phyloP scores from a whole-genome alignment of 2,329 filamentous ascomycete genomes.

The Tolypocladium tropicale region DNA sequence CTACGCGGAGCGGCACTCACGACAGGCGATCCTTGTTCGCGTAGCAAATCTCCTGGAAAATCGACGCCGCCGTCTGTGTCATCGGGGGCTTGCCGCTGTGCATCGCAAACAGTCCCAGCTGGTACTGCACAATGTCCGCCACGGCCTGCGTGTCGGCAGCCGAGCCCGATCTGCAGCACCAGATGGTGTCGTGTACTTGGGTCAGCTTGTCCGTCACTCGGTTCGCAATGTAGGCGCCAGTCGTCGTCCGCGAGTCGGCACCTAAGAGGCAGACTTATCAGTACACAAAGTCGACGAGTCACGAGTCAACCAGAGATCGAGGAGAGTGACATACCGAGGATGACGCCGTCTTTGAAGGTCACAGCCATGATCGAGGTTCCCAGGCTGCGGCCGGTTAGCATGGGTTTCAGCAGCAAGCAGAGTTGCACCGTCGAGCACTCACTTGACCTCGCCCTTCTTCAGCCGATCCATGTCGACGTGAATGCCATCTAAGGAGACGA shows the following conservation, averaged over 20 bases:
- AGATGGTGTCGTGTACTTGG: slow-evolving; percentile 96
- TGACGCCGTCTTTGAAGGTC: slow-evolving; percentile 97
- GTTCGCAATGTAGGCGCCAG: slow-evolving; percentile 96
- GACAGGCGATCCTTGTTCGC: slow-evolving; percentile 90
- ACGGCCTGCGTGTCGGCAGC: slow-evolving; percentile 97
- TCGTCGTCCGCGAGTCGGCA: slow-evolving; percentile 94
- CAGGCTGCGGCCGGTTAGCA: slow-evolving; percentile 49
- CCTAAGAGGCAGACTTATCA: slow-evolving; percentile 34
- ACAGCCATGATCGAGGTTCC: slow-evolving; percentile 99
- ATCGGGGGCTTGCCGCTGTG: slow-evolving; percentile 83
- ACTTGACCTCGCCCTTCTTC: slow-evolving; percentile 99
- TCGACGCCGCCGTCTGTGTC: slow-evolving; percentile 86
- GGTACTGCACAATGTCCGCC: slow-evolving; percentile 95
- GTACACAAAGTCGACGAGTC: neutral
- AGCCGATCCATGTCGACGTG: slow-evolving; percentile 98
- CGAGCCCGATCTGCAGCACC: slow-evolving; percentile 97
- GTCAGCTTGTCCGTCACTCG: slow-evolving; percentile 99
- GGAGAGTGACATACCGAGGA: slow-evolving; percentile 52
- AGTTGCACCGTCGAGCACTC: slow-evolving; percentile 23
- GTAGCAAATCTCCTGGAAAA: slow-evolving; percentile 98
- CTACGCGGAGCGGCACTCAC: slow-evolving; percentile 39
- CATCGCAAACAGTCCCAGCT: slow-evolving; percentile 86
- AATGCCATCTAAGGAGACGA: slow-evolving; percentile 69
- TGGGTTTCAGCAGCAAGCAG: neutral
- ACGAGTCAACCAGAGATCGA: neutral